Conservation (phyloP, 495 filamentous ascomycete species). For the Lasiosphaeriaceae sp. region DNA sequence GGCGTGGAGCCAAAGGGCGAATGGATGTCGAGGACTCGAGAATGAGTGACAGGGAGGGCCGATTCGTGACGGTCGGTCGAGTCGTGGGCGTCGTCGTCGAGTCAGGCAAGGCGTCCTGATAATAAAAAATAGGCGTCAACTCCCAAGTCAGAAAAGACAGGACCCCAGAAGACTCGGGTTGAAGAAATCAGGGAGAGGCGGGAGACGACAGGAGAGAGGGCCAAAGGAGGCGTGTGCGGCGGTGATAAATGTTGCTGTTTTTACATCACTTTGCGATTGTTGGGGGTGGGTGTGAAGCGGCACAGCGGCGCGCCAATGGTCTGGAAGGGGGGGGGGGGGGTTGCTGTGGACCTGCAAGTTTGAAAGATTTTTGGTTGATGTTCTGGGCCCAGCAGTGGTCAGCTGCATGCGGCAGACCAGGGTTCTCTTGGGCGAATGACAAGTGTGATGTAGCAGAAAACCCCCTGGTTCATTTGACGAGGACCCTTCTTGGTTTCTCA, state of each 20-base stretch:
- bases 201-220: background rate
- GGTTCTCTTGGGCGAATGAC: background rate
- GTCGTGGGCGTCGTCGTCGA: conserved; percentile 2
- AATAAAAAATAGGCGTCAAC: background rate
- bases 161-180: background rate
- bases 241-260: conserved; percentile 11
- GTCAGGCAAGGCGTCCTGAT: conserved; percentile 1
- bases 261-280: background rate
- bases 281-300: background rate
- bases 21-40: conserved; percentile 5
- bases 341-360: background rate
- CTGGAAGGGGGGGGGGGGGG: background rate
- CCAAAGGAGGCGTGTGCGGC: conserved; percentile 9
- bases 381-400: background rate
- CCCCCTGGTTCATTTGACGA: background rate
- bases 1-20: conserved; percentile 5
- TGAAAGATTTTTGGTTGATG: background rate
- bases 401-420: background rate
- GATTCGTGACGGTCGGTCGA: conserved; percentile 10
- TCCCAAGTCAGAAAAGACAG: background rate
- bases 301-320: background rate
- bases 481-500: too few relatives aligned
- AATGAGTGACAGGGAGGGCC: conserved; percentile 3
- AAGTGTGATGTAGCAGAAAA: background rate
- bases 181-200: background rate